These are phyloP conservation scores for Cordyceps javanica DNA, from an alignment of 2,329 filamentous ascomycete genomes.

Conservation along the genomic window DNA sequence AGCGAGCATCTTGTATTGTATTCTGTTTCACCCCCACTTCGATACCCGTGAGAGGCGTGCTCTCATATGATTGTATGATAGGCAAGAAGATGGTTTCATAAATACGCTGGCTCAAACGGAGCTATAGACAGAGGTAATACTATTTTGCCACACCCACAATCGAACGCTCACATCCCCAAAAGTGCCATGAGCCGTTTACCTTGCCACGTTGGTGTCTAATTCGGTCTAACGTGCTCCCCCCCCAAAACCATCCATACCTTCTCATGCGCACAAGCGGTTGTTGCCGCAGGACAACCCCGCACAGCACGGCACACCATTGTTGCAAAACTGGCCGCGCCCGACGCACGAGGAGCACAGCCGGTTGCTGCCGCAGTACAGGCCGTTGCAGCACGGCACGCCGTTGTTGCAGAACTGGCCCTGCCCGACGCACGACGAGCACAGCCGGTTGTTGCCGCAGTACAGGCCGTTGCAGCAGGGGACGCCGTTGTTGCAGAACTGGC, in stretches of 20 bases:
- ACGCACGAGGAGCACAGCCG: background rate
- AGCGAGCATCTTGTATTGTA: background rate
- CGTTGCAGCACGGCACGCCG: conserved; percentile 1
- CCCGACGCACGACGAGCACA: background rate
- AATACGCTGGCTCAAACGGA: background rate
- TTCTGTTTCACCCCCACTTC: background rate
- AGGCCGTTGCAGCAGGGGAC: background rate
- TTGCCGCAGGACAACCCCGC: background rate
- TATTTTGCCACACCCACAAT: too few relatives aligned
- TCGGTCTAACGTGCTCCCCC: too few relatives aligned
- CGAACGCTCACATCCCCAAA: too few relatives aligned
- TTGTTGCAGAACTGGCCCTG: conserved; percentile 2
- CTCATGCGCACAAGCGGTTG: background rate
- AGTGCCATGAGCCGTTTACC: too few relatives aligned
- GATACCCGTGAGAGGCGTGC: background rate
- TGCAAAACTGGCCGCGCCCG: background rate
- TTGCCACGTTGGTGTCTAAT: too few relatives aligned
- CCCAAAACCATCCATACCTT: too few relatives aligned
- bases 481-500: conserved; percentile 5
- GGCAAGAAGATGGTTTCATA: background rate
- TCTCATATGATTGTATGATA: background rate
- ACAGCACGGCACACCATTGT: conserved; percentile 5
- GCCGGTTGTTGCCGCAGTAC: background rate
- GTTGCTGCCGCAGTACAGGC: background rate
- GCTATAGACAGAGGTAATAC: background rate